A percentile compares a stretch with the other conserved stretches of the same genome.
These are phyloP conservation scores for Agaricus sinodeliciosus DNA, from an alignment of 768 basidiomycete genomes.

Conservation along the genomic window DNA sequence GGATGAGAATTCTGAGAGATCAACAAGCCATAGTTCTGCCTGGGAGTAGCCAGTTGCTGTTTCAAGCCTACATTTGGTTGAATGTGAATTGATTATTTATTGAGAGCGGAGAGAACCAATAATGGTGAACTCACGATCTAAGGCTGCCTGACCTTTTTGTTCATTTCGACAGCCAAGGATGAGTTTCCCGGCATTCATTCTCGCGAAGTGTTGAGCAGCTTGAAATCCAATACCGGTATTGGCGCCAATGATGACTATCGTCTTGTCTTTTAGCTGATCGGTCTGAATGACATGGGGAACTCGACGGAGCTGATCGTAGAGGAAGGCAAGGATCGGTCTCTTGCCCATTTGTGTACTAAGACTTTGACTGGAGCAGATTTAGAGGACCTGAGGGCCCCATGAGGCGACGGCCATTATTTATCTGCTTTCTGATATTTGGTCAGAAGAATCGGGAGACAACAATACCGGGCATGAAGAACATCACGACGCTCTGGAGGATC, in stretches of 20 bases:
- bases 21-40: slow-evolving; percentile 32
- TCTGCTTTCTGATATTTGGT: no score
- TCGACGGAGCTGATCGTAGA: slow-evolving; percentile 2
- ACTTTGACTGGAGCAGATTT: no score
- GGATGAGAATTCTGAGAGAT: slow-evolving; percentile 30
- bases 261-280: slow-evolving; percentile 38
- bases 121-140: slow-evolving; percentile 25
- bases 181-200: slow-evolving; percentile 32
- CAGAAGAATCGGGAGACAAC: no score
- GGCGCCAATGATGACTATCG: slow-evolving; percentile 41
- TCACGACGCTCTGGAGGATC: no score
- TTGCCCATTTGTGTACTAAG: background rate
- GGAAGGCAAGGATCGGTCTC: background rate
- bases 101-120: background rate
- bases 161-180: slow-evolving; percentile 31
- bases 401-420: no score
- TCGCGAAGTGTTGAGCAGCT: slow-evolving; percentile 37
- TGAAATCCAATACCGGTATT: slow-evolving; percentile 46
- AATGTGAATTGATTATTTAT: background rate
- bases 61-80: slow-evolving; percentile 14
- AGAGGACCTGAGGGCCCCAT: no score
- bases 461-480: no score
- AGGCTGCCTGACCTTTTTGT: slow-evolving; percentile 26
- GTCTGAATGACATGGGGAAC: slow-evolving; percentile 24
- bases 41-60: slow-evolving; percentile 24